Evolutionary conservation across 331 rosid genomes (phyloP), one percentile per base, ranked within the genome.

Genomic region (Stylosanthes scabra): DNA sequence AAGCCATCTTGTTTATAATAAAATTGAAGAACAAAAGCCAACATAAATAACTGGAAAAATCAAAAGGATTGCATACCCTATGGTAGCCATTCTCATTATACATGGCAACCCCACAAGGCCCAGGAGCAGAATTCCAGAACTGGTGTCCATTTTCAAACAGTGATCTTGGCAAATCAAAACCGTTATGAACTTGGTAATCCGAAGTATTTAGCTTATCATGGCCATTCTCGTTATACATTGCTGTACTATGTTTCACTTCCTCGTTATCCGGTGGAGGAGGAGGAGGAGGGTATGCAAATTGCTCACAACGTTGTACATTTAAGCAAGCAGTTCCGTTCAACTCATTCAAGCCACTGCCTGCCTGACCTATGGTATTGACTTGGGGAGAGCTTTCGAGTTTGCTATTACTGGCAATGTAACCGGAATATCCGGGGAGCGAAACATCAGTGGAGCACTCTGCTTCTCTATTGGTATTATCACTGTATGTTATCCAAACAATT

Each of bases 371-470:
- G 41, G 28, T 68, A 58, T 63, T 69, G 70, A 78, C 88, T 49
- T 83, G 90, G 10, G 83, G 78, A 34, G 88, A 67, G 80, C 76
- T 85, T 67, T 81, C 93, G 13, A 82, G 74, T 77, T 86, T 88
- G 61, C 57, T 52, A 54, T 16, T 57, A 54, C 16, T 58, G 71
- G 80, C 82, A 15, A 78, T 65, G 78, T 88, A 86, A 74, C 80
- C 63, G 47, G 83, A 82, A 68, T 83, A 91, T 66, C 74, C 85
- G n/a, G 88, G 85, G 64, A 85, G 73, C 0, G 85, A 78, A 50
- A 78, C 78, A 42, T 81, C 87, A 34, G 79, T 67, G 69, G 92
- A 77, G 80, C 89, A 85, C 58, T 85, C 92, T 12, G 50, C 83
- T n/a, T 78, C 92, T 68, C 86, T 86, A 55, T 70, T 66, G 60